Evolutionary conservation across 257 asterid species (phyloP).

Genomic region (Sherardia arvensis): DNA sequence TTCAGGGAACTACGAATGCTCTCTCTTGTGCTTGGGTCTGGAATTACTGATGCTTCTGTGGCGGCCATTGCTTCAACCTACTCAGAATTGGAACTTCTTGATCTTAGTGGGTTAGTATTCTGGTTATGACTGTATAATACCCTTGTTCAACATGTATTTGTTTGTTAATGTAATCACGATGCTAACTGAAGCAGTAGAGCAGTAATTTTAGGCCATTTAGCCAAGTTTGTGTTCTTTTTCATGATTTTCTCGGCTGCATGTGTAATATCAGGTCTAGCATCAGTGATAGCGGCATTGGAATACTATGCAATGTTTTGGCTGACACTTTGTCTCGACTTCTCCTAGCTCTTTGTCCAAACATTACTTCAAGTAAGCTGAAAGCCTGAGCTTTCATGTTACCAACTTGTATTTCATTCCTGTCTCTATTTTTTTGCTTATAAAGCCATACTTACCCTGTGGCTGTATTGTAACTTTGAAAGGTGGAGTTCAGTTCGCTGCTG

Average conservation of each 20-base stretch:
- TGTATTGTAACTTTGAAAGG: constrained; percentile 31
- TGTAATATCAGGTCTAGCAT: constrained; percentile 67
- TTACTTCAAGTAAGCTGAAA: constrained; percentile 70
- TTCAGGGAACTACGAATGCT: constrained; percentile 84
- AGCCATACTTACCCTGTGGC: neutral
- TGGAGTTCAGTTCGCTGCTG: constrained; percentile 93
- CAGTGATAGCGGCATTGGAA: constrained; percentile 91
- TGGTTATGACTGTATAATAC: neutral
- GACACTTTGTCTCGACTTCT: constrained; percentile 76
- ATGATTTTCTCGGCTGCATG: neutral
- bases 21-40: constrained; percentile 90
- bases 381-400: neutral
- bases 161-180: neutral
- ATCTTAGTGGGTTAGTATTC: constrained; percentile 82
- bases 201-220: neutral
- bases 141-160: neutral
- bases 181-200: neutral
- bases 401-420: neutral
- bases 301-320: constrained; percentile 89
- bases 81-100: constrained; percentile 75
- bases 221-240: neutral
- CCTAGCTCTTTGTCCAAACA: constrained; percentile 89
- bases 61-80: constrained; percentile 88
- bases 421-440: neutral
- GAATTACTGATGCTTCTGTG: constrained; percentile 92